Evolutionary conservation across 1,139 yeast species (phyloP).

Genomic region (Blastobotrys malaysiensis): DNA sequence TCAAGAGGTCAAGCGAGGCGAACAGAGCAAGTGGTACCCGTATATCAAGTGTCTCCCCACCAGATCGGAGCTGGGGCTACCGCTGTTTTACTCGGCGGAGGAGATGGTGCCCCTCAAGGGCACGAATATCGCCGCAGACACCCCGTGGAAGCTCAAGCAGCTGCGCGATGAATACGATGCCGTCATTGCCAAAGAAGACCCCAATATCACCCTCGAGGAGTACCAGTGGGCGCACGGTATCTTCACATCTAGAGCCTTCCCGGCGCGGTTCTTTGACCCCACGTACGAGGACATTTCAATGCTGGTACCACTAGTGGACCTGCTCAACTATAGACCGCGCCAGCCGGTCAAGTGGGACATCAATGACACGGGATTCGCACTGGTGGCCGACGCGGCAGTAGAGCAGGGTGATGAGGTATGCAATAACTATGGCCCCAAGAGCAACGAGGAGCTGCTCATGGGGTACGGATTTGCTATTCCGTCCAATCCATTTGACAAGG

Average conservation of each 20-base stretch:
- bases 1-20: conserved; percentile 18
- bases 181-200: conserved; percentile 12
- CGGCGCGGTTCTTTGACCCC: conserved; percentile 44
- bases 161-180: conserved; percentile 32
- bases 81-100: conserved; percentile 55
- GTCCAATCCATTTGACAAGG: conserved; percentile 56
- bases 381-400: conserved; percentile 25
- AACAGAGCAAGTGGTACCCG: conserved; percentile 33
- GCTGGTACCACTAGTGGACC: conserved; percentile 71
- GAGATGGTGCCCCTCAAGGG: conserved; percentile 54
- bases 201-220: conserved; percentile 29
- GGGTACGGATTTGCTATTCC: conserved; percentile 66
- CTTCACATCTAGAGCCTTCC: conserved; percentile 74
- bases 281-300: conserved; percentile 31
- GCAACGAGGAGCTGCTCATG: conserved; percentile 64
- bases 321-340: conserved; percentile 63
- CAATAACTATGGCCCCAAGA: conserved; percentile 83
- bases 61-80: conserved; percentile 46
- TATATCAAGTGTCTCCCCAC: conserved; percentile 59
- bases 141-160: conserved; percentile 21
- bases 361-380: conserved; percentile 25
- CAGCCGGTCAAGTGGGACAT: conserved; percentile 63
- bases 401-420: conserved; percentile 47
- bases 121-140: conserved; percentile 46
- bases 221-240: conserved; percentile 73